Base-by-base conservation (phyloP, 371 early-diverging fungal species). In the Mortierella sp. region DNA sequence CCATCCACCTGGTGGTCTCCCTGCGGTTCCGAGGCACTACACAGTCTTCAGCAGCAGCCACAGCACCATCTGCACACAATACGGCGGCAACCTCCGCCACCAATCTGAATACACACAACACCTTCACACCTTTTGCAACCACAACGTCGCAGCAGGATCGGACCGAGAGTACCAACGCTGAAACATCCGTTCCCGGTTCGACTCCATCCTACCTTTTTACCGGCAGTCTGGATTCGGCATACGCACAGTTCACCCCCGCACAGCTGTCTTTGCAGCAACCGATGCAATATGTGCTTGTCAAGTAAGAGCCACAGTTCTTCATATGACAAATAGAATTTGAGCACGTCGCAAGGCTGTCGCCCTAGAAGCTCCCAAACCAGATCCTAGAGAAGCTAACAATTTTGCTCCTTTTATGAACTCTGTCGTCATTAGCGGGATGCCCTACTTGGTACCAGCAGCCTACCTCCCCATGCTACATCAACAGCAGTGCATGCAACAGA, bases 201-300 rank as follows among this genome's bases (percentile, higher is more conserved):
- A 28, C 50, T 27, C 5, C 63, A 39, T 23, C 23, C 23, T 13
- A 18, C 24, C 48, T 7, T 18, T 24, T 30, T 27, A 2, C 51
- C 2, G 43, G 49, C 27, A 23, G 46, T n/a, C 19, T 21, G 48
- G 18, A 8, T 26, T 27, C 51, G 28, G 51, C 51, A 27, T 55
- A 7, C 12, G 21, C 55, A 14, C 55, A 23, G 6, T 16, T 42
- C 24, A 3, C 31, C 18, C 16, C 46, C 39, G 46, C 58, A 54
- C 55, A 46, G 49, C 50, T 26, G 14, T 9, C 38, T 9, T 39
- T 50, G 58, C 54, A 51, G 10, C 64, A 67, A 16, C 65, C 74
- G 19, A 55, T 64, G 56, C 74, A 74, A 45, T 64, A 74, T 47
- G 69, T 61, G 23, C 21, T 74, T 27, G 64, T 74, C 54, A 74